phyloP scores from a whole-genome alignment of 192 early-diverging fungal genomes.

The Rhizophagus prolifer region DNA sequence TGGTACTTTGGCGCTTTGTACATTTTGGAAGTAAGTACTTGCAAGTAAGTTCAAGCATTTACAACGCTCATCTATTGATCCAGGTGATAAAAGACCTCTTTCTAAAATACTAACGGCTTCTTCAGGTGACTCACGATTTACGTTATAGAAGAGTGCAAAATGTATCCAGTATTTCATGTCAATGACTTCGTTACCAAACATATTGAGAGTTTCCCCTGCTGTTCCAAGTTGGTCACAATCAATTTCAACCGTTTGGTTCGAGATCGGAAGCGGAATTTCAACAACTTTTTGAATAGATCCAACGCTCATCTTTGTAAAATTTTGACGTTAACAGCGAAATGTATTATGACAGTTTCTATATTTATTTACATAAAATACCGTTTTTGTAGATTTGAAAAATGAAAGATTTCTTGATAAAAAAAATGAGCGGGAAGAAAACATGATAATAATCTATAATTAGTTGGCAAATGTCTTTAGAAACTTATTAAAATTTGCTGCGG shows the following conservation, averaged over 20 bases:
- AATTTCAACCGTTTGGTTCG: neutral
- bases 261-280: neutral
- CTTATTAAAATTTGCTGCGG: too few species aligned
- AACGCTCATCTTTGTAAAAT: neutral
- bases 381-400: too few species aligned
- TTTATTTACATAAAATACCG: too few species aligned
- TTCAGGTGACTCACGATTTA: neutral
- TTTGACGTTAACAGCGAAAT: neutral
- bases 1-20: neutral
- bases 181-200: neutral
- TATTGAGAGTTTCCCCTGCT: neutral
- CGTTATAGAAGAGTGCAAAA: neutral
- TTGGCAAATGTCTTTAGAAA: too few species aligned
- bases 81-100: neutral
- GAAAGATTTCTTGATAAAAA: too few species aligned
- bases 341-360: neutral
- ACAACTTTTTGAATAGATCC: conserved; percentile 1
- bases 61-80: neutral
- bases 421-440: too few species aligned
- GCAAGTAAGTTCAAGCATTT: neutral
- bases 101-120: neutral
- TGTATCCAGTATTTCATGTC: neutral
- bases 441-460: too few species aligned
- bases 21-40: neutral
- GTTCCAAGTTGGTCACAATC: neutral